A percentile compares a stretch with the other conserved stretches of the same genome.
Evolutionary conservation across 805 yeast species (phyloP).

Genomic region (Hanseniaspora hatyaiensis): DNA sequence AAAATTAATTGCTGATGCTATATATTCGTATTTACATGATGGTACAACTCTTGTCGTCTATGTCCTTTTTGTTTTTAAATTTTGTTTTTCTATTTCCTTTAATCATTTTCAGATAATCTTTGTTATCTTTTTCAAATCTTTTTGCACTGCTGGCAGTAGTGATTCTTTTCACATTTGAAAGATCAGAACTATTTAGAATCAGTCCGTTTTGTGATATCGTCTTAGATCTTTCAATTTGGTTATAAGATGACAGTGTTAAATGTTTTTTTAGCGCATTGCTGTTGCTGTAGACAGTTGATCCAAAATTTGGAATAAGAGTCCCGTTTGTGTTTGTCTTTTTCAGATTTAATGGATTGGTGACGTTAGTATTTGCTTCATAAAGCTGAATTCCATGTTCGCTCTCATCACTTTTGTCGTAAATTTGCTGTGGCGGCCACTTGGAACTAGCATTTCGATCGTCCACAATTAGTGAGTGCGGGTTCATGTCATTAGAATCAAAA

Average conservation of each 20-base stretch:
- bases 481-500: slow-evolving; percentile 4
- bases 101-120: background rate
- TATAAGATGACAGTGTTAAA: slow-evolving; percentile 20
- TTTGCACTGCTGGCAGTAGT: background rate
- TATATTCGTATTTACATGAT: slow-evolving; percentile 5
- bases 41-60: slow-evolving; percentile 6
- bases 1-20: too few species aligned
- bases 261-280: slow-evolving; percentile 18
- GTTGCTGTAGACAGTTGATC: too few species aligned
- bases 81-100: slow-evolving; percentile 8
- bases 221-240: slow-evolving; percentile 26
- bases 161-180: slow-evolving; percentile 17
- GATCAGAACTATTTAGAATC: slow-evolving; percentile 17
- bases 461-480: background rate
- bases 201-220: slow-evolving; percentile 24
- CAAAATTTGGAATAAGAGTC: background rate
- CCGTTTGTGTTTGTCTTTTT: slow-evolving; percentile 13
- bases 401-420: slow-evolving; percentile 24
- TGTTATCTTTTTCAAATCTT: slow-evolving; percentile 4
- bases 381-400: slow-evolving; percentile 12
- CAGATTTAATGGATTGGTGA: slow-evolving; percentile 5
- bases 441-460: slow-evolving; percentile 2
- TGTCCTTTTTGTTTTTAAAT: background rate
- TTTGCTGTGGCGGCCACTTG: slow-evolving; percentile 20
- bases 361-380: slow-evolving; percentile 15